Evolutionary conservation across 1,284 basidiomycete species (phyloP).

Genomic region (Exsudoporus floridanus): DNA sequence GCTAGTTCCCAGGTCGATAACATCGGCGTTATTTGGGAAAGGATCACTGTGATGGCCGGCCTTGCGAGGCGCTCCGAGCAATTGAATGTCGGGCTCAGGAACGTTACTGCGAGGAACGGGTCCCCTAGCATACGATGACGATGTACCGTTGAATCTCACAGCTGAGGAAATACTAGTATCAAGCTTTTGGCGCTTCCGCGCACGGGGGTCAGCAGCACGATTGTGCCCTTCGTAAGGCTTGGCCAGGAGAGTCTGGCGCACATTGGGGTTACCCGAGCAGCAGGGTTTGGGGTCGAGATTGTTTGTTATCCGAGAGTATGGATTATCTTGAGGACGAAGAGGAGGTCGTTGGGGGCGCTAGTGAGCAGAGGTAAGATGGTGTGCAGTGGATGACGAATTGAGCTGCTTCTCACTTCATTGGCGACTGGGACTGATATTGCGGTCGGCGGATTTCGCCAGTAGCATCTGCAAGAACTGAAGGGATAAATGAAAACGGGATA

Average conservation of each 20-base stretch:
- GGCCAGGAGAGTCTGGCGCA: slow-evolving; percentile 23
- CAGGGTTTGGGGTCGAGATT: neutral
- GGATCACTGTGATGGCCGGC: neutral
- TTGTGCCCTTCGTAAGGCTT: neutral
- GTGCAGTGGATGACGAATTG: neutral
- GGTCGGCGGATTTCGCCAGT: slow-evolving; percentile 28
- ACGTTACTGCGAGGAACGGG: neutral
- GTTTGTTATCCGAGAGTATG: slow-evolving; percentile 14
- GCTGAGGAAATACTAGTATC: slow-evolving; percentile 6
- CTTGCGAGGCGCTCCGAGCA: slow-evolving; percentile 2
- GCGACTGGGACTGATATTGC: slow-evolving; percentile 18
- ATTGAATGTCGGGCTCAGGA: slow-evolving; percentile 28
- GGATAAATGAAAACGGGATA: neutral
- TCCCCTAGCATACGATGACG: slow-evolving; percentile 4
- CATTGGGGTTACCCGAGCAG: slow-evolving; percentile 28
- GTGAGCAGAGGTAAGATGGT: slow-evolving; percentile 9
- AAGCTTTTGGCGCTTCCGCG: slow-evolving; percentile 26
- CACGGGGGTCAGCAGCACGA: slow-evolving; percentile 1
- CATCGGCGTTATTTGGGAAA: slow-evolving; percentile 17
- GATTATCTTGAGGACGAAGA: slow-evolving; percentile 19
- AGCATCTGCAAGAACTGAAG: slow-evolving; percentile 8
- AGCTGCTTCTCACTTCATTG: slow-evolving; percentile 18
- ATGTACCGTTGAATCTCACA: neutral
- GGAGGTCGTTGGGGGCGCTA: slow-evolving; percentile 9
- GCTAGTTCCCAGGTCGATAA: slow-evolving; percentile 16